Evolutionary conservation across 2,329 filamentous ascomycete genomes (phyloP), one percentile per base, ranked within the genome.

Genomic region (Epichloe glyceriae): DNA sequence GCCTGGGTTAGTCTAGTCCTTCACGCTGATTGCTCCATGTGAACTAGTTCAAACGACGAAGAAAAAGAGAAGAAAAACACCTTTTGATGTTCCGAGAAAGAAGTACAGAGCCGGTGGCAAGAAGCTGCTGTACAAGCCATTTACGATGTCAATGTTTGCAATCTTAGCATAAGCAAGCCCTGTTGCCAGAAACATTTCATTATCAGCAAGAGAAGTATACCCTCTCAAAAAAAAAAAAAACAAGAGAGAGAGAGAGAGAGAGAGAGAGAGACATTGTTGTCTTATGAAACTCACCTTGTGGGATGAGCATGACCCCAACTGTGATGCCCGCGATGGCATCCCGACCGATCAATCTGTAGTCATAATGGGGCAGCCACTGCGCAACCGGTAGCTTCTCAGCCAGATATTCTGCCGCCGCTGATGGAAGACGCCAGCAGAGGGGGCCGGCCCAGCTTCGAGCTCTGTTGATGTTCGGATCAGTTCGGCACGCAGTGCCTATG

Each of bases 311-410:
- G 30, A 80, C 68, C 8, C 77, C 79, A 26, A 83, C 66, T 12
- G 77, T 84, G 55, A 78, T 68, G 17, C 81, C 81, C 11, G 78
- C 79, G 55, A 84, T 76, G 11, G 75, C 62, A 59, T 85, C 80
- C 58, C 79, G 78, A 17, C 79, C 52, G 2, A 84, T 60, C 80
- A 80, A 85, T 70, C 72, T 66, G 5, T 70, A 73, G 17, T 79
- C 72, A 62, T 85, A 85, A 44, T 70, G 70, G 11, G 81, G 79
- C 1, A 84, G 68, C 81, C 81, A 85, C 47, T 77, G 73, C 8
- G 79, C 64, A 41, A 83, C 76, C 1, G 80, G 81, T 3, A 81
- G 66, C 60, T 83, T 84, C 54, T 80, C 78, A 35, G 73, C 53
- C 6, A 78, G 64, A 57, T 85, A 84, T 47, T 79, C 71, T 5